Conservation (phyloP, 768 basidiomycete genomes). For the Phlebiopsis gigantea region DNA sequence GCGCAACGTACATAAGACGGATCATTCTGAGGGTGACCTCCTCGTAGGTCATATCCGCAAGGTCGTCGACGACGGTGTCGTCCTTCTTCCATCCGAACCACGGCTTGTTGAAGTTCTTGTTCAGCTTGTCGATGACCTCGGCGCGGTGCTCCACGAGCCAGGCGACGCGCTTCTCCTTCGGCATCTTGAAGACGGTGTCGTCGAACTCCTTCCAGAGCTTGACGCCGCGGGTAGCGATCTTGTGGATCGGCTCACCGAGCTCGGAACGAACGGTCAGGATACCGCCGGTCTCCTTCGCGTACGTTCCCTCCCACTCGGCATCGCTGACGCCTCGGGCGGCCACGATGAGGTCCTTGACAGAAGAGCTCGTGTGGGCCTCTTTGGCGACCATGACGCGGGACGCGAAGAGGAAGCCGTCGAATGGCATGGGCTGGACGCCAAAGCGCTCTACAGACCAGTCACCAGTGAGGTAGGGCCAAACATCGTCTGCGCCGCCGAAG, state of each 20-base stretch:
- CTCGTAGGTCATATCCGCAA: conserved; percentile 98
- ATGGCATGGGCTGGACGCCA: conserved; percentile 92
- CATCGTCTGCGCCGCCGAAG: conserved; percentile 90
- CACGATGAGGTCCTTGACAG: conserved; percentile 96
- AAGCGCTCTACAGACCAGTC: conserved; percentile 87
- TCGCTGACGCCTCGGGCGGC: conserved; percentile 91
- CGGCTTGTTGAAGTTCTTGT: conserved; percentile 92
- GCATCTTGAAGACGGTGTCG: conserved; percentile 89
- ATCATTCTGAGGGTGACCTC: conserved; percentile 91
- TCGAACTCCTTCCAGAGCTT: conserved; percentile 99
- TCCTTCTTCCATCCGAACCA: conserved; percentile 99
- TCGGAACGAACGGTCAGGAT: conserved; percentile 96
- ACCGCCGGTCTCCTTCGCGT: conserved; percentile 90
- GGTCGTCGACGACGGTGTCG: conserved; percentile 73
- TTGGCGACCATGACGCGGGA: conserved; percentile 98
- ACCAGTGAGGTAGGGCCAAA: conserved; percentile 95
- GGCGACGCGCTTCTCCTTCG: conserved; percentile 88
- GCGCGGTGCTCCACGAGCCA: conserved; percentile 87
- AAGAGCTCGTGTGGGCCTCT: conserved; percentile 92
- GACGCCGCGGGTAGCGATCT: conserved; percentile 94
- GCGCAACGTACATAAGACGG: conserved; percentile 88
- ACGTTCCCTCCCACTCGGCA: conserved; percentile 90
- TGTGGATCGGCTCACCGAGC: conserved; percentile 98
- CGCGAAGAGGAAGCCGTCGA: conserved; percentile 95
- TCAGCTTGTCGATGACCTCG: conserved; percentile 87